phyloP scores from a whole-genome alignment of 768 basidiomycete species.

The Boletus pseudo-olivaceus region DNA sequence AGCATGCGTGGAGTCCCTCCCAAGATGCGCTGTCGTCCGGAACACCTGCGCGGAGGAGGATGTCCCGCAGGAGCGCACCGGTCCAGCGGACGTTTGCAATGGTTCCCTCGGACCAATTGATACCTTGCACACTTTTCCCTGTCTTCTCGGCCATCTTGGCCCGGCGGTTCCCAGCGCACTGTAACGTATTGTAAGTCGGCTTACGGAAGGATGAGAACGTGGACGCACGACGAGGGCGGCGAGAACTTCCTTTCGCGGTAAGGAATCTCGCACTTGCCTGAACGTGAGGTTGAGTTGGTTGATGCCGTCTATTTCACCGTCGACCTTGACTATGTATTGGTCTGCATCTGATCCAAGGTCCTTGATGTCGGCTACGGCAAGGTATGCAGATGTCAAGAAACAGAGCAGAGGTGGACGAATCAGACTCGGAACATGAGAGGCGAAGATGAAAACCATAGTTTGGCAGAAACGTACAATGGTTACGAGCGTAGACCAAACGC shows the following conservation, averaged over 20 bases:
- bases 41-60: constrained; percentile 48
- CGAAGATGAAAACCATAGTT: neutral
- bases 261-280: constrained; percentile 10
- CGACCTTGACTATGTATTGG: constrained; percentile 26
- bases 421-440: neutral
- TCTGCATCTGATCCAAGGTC: constrained; percentile 17
- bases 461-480: constrained; percentile 58
- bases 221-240: constrained; percentile 54
- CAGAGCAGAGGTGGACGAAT: neutral
- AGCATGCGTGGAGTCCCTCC: constrained; percentile 49
- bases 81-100: constrained; percentile 68
- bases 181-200: neutral
- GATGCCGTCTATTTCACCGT: constrained; percentile 22
- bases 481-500: constrained; percentile 65
- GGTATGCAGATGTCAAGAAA: neutral
- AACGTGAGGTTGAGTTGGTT: constrained; percentile 19
- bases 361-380: constrained; percentile 26
- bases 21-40: constrained; percentile 16
- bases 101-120: constrained; percentile 66
- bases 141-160: constrained; percentile 61
- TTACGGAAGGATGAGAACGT: neutral
- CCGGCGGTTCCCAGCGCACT: constrained; percentile 67
- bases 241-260: constrained; percentile 33
- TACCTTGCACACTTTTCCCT: constrained; percentile 45
- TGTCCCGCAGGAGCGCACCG: constrained; percentile 54